A percentile compares a stretch with the other conserved stretches of the same genome.
These are phyloP conservation scores for Lasiodiplodia sp. DNA, from an alignment of 2,329 filamentous ascomycete species.

Conservation along the genomic window DNA sequence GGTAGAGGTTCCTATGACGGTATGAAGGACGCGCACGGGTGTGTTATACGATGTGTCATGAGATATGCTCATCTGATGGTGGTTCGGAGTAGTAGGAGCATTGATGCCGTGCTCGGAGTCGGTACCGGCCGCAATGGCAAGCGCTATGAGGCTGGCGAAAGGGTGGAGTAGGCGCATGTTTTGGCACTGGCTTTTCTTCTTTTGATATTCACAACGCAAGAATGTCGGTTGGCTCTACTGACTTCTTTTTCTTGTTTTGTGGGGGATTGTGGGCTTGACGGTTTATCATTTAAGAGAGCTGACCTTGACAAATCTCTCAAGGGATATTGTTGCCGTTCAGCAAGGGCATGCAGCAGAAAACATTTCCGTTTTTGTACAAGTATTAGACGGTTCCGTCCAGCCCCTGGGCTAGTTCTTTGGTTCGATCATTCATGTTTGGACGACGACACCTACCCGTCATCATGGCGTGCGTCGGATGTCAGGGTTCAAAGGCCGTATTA, in stretches of 20 bases:
- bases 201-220: no score
- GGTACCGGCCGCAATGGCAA: not conserved
- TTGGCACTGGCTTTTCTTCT: not conserved
- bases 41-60: not conserved
- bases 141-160: not conserved
- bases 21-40: not conserved
- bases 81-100: not conserved
- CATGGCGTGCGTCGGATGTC: not conserved
- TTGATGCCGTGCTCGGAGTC: not conserved
- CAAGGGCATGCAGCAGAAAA: not conserved
- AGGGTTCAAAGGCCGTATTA: not conserved
- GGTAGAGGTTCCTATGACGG: not conserved
- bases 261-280: not conserved
- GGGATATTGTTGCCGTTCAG: not conserved
- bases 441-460: not conserved
- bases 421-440: not conserved
- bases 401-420: not conserved
- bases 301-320: not conserved
- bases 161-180: not conserved
- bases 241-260: not conserved
- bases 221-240: not conserved
- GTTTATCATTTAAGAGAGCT: not conserved
- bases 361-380: not conserved
- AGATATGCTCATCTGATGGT: not conserved
- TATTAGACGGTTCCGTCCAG: not conserved